A percentile compares a stretch with the other conserved stretches of the same genome.
phyloP scores from a whole-genome alignment of 768 basidiomycete genomes.

The Suillus ampliporus region DNA sequence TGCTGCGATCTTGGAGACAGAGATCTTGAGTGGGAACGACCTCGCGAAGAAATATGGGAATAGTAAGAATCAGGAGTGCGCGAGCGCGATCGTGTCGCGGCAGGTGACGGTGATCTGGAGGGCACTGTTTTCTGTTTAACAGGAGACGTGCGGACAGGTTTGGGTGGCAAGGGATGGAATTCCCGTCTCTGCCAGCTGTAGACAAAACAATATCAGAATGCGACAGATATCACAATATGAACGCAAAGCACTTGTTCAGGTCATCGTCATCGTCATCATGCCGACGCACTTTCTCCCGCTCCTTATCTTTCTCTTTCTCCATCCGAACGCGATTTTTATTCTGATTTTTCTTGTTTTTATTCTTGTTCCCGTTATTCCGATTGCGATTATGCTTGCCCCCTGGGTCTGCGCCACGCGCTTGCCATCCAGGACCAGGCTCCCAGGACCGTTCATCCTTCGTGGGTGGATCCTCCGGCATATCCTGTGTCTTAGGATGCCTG shows the following conservation, averaged over 20 bases:
- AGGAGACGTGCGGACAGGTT: constrained; percentile 36
- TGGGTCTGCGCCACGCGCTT: constrained; percentile 45
- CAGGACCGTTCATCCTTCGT: constrained; percentile 62
- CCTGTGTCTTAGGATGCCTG: constrained; percentile 34
- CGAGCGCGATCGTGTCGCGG: constrained; percentile 58
- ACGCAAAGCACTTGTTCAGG: constrained; percentile 66
- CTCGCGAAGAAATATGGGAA: constrained; percentile 66
- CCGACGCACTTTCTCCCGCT: constrained; percentile 46
- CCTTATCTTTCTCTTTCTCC: constrained; percentile 33
- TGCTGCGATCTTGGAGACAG: constrained; percentile 63
- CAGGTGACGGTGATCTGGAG: constrained; percentile 34
- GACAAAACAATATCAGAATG: constrained; percentile 16
- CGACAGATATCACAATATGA: constrained; percentile 14
- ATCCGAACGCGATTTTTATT: constrained; percentile 40
- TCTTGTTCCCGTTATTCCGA: constrained; percentile 45
- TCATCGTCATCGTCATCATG: constrained; percentile 67
- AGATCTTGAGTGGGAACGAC: constrained; percentile 67
- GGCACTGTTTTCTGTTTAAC: constrained; percentile 47
- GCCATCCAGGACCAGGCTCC: constrained; percentile 78
- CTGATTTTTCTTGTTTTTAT: constrained; percentile 42
- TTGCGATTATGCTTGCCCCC: constrained; percentile 43
- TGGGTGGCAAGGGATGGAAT: constrained; percentile 46
- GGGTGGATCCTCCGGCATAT: constrained; percentile 19
- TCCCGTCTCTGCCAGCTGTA: constrained; percentile 74
- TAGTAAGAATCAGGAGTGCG: constrained; percentile 64